Percentiles rank a stretch among this genome's conserved stretches.
These are phyloP conservation scores for Ustilago vetiveriae DNA, from an alignment of 1,284 basidiomycete species.

Conservation along the genomic window DNA sequence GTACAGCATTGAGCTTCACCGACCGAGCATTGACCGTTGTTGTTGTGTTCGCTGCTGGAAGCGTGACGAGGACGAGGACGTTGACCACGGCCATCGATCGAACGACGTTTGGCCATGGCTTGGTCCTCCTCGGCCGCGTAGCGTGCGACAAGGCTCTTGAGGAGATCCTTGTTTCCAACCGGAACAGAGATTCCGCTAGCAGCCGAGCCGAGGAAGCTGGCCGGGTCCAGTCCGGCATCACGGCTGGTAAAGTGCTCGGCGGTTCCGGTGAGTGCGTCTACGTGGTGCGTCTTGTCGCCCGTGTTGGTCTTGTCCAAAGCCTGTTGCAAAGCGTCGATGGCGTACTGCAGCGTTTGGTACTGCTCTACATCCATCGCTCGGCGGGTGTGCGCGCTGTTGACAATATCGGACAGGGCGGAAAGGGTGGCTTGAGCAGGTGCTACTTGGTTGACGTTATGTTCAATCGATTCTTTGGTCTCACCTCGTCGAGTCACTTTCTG, in stretches of 20 bases:
- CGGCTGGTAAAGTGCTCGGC: conserved; percentile 31
- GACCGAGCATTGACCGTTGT: conserved; percentile 51
- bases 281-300: conserved; percentile 36
- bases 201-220: conserved; percentile 12
- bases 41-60: conserved; percentile 30
- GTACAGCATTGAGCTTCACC: conserved; percentile 49
- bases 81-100: conserved; percentile 33
- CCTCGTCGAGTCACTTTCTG: conserved; percentile 42
- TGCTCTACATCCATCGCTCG: conserved; percentile 53
- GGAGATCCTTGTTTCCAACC: conserved; percentile 35
- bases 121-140: conserved; percentile 40
- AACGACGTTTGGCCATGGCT: conserved; percentile 41
- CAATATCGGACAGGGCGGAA: conserved; percentile 46
- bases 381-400: conserved; percentile 52
- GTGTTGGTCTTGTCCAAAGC: conserved; percentile 42
- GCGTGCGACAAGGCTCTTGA: conserved; percentile 21
- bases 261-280: conserved; percentile 37
- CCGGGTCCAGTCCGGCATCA: conserved; percentile 13
- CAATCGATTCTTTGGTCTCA: conserved; percentile 31
- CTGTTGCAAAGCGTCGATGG: conserved; percentile 32
- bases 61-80: conserved; percentile 26
- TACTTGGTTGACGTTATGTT: conserved; percentile 39
- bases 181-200: conserved; percentile 39
- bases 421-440: conserved; percentile 50
- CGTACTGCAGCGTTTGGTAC: conserved; percentile 31